Conservation (phyloP, 345 rosid species). For the Kernera saxatilis region DNA sequence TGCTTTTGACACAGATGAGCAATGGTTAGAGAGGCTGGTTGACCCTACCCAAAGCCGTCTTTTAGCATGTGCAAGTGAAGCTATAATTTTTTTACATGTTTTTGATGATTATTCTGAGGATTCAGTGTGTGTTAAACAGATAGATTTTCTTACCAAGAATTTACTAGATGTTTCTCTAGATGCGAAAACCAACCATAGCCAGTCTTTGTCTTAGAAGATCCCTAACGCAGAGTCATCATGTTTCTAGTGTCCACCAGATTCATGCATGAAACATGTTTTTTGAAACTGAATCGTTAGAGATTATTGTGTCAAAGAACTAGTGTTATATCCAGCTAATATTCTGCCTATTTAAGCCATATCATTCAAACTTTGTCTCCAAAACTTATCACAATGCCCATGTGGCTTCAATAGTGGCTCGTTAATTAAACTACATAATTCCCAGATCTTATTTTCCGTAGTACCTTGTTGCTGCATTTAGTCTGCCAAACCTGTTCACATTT, state of each 20-base stretch:
- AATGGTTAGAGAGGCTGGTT: background rate
- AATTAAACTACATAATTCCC: conserved; percentile 8
- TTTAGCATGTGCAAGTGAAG: too few species aligned
- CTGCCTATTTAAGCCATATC: conserved; percentile 16
- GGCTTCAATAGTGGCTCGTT: conserved; percentile 24
- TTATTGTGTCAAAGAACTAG: conserved; percentile 18
- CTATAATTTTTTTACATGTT: too few species aligned
- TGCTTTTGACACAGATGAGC: too few species aligned
- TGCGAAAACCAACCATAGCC: background rate
- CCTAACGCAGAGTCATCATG: conserved; percentile 9
- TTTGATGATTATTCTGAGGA: too few species aligned
- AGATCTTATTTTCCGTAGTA: conserved; percentile 29
- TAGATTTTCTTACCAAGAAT: background rate
- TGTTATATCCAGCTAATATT: conserved; percentile 22
- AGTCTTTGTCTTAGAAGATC: conserved; percentile 9
- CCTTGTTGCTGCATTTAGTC: conserved; percentile 21
- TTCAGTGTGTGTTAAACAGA: too few species aligned
- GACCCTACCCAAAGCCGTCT: background rate
- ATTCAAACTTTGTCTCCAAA: conserved; percentile 29
- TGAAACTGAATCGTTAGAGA: conserved; percentile 17
- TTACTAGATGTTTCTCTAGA: background rate
- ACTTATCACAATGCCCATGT: conserved; percentile 30
- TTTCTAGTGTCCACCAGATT: conserved; percentile 14
- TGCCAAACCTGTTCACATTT: conserved; percentile 25
- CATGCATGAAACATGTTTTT: conserved; percentile 23